Conservation (phyloP, 345 rosid species). For the Euphorbia peplus region DNA sequence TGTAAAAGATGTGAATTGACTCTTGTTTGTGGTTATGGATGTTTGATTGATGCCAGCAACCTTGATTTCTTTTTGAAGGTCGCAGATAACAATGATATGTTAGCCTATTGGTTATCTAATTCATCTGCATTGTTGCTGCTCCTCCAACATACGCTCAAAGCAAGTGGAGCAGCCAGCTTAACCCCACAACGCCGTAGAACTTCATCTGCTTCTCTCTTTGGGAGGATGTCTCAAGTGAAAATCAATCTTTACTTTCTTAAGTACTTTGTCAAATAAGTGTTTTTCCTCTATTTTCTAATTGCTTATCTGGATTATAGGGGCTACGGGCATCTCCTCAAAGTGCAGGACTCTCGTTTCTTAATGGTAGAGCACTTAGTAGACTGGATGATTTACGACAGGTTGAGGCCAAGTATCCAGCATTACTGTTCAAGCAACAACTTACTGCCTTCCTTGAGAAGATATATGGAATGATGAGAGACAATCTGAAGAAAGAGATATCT, state of each 20-base stretch:
- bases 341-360: constrained; percentile 76
- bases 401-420: constrained; percentile 96
- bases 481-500: constrained; percentile 90
- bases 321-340: constrained; percentile 86
- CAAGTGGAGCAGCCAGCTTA: constrained; percentile 94
- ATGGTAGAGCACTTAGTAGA: constrained; percentile 65
- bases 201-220: constrained; percentile 83
- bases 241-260: constrained; percentile 13
- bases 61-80: constrained; percentile 47
- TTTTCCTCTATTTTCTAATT: constrained; percentile 15
- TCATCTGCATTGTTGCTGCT: constrained; percentile 78
- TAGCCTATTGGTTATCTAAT: constrained; percentile 96
- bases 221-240: constrained; percentile 96
- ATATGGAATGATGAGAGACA: constrained; percentile 98
- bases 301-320: constrained; percentile 50
- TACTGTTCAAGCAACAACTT: constrained; percentile 97
- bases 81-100: constrained; percentile 69
- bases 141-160: constrained; percentile 95
- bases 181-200: constrained; percentile 97
- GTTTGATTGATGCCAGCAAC: constrained; percentile 25
- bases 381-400: constrained; percentile 88
- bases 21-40: constrained; percentile 5
- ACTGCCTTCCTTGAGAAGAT: constrained; percentile 98
- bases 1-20: background rate
- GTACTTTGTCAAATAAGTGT: constrained; percentile 10